A percentile compares a stretch with the other conserved stretches of the same genome.
These are phyloP conservation scores for Emmonsiellopsis sp. DNA, from an alignment of 2,329 filamentous ascomycete genomes.

Conservation along the genomic window DNA sequence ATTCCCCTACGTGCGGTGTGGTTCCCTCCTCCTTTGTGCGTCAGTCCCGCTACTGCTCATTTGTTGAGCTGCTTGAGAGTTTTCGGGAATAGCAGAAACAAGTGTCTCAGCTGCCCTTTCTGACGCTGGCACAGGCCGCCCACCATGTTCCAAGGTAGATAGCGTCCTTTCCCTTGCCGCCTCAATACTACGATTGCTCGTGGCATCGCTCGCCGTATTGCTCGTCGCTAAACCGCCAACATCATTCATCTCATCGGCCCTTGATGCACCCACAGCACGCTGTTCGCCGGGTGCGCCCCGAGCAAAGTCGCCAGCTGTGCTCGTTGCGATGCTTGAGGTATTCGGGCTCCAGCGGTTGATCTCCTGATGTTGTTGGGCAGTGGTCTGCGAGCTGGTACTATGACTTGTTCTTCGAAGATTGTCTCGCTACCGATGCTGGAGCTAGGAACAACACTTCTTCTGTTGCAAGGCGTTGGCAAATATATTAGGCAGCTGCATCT, in stretches of 20 bases:
- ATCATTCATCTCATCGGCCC: not conserved
- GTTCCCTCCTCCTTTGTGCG: not conserved
- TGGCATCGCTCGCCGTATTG: not conserved
- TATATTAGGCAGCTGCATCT: too few relatives aligned
- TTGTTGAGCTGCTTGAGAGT: constrained; percentile 2
- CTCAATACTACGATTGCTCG: not conserved
- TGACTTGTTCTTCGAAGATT: too few relatives aligned
- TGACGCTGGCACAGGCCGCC: not conserved
- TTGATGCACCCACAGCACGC: not conserved
- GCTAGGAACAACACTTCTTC: too few relatives aligned
- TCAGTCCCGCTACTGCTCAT: constrained; percentile 2
- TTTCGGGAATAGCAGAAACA: not conserved
- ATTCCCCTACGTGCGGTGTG: not conserved
- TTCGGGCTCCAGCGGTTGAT: constrained; percentile 6
- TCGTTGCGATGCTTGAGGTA: constrained; percentile 4
- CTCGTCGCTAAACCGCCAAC: not conserved
- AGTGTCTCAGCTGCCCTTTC: constrained; percentile 1
- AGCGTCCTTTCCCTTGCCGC: constrained; percentile 1
- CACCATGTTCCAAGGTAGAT: constrained; percentile 3
- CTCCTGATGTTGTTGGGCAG: not conserved
- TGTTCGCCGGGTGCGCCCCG: not conserved
- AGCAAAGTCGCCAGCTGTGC: not conserved
- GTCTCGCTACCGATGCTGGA: too few relatives aligned
- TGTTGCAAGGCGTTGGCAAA: too few relatives aligned
- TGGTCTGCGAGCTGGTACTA: too few relatives aligned